Evolutionary conservation across 768 basidiomycete species (phyloP).

Genomic region (Boletus fagicola): DNA sequence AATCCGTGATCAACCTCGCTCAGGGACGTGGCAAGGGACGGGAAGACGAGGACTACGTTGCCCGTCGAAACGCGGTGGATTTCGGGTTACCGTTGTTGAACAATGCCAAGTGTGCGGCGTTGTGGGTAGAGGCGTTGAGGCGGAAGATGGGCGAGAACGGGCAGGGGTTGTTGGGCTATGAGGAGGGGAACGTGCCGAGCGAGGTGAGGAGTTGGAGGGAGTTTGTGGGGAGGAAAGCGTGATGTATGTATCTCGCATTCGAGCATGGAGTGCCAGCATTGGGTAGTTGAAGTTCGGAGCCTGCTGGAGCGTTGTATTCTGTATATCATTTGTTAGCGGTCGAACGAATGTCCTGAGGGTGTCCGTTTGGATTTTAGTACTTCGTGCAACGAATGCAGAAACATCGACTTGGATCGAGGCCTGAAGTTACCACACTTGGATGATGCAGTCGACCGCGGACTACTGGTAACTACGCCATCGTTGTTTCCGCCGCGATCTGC

Average conservation of each 20-base stretch:
- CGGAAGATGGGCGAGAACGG: conserved; percentile 80
- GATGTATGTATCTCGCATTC: not conserved
- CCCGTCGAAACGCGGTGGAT: conserved; percentile 93
- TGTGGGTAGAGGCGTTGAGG: conserved; percentile 88
- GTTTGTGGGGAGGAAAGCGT: conserved; percentile 75
- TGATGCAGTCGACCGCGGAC: no score
- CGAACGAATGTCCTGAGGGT: no score
- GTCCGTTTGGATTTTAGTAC: no score
- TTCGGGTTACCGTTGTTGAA: conserved; percentile 92
- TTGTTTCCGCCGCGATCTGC: no score
- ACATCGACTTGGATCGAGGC: no score
- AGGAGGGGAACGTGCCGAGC: conserved; percentile 83
- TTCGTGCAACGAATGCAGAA: no score
- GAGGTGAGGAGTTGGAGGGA: conserved; percentile 93
- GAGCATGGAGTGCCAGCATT: not conserved
- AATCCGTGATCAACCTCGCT: conserved; percentile 91
- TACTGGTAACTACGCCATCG: no score
- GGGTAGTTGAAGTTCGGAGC: not conserved
- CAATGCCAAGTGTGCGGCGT: conserved; percentile 81
- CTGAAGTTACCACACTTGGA: no score
- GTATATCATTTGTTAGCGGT: not conserved
- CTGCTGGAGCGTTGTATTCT: not conserved
- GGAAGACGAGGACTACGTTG: conserved; percentile 94
- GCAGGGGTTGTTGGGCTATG: conserved; percentile 62
- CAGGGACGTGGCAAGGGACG: conserved; percentile 71